Evolutionary conservation across 1,284 basidiomycete genomes (phyloP).

Genomic region (Pulveroboletus sp.): DNA sequence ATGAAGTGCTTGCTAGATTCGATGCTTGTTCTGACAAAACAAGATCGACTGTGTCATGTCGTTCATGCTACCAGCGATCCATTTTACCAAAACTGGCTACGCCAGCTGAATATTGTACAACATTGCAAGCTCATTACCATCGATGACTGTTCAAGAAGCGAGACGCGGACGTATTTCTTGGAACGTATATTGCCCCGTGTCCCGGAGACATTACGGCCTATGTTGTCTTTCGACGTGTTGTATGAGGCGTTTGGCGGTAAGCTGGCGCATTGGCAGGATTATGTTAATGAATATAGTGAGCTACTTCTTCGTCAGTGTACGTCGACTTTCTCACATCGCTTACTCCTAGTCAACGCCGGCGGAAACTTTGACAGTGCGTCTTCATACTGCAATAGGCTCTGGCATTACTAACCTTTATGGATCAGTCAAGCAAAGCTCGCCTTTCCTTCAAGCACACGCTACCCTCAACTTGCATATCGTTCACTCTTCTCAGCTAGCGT

Average conservation of each 20-base stretch:
- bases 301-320: background rate
- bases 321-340: conserved; percentile 5
- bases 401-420: conserved; percentile 10
- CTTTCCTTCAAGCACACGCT: conserved; percentile 76
- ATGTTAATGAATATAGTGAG: conserved; percentile 70
- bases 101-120: conserved; percentile 74
- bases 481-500: conserved; percentile 61
- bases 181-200: conserved; percentile 63
- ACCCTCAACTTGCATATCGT: conserved; percentile 74
- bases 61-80: conserved; percentile 83
- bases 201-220: conserved; percentile 53
- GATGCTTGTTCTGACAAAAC: conserved; percentile 83
- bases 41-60: conserved; percentile 79
- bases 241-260: conserved; percentile 82
- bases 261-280: conserved; percentile 78
- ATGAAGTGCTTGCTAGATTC: conserved; percentile 83
- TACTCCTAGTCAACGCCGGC: conserved; percentile 33
- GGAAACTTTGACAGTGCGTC: conserved; percentile 38
- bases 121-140: conserved; percentile 83
- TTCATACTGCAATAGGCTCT: background rate
- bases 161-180: conserved; percentile 64
- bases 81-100: conserved; percentile 80
- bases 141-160: conserved; percentile 72
- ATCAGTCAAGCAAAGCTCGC: conserved; percentile 69
- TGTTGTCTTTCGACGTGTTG: conserved; percentile 67